Percentiles rank a stretch among this genome's conserved stretches.
Evolutionary conservation across 2,329 filamentous ascomycete species (phyloP).

Genomic region (Aspergillus arachidicola): DNA sequence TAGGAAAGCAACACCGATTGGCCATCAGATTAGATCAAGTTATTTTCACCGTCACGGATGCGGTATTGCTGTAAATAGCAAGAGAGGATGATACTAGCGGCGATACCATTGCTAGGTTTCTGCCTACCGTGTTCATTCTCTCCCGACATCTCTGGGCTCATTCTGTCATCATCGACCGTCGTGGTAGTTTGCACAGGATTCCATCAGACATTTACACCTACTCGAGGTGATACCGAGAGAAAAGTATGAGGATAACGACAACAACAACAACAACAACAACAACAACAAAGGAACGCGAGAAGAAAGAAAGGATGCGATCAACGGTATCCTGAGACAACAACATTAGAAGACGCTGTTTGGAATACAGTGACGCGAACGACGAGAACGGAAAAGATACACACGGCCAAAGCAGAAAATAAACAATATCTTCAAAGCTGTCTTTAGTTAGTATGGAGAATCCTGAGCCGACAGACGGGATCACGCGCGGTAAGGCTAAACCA

Average conservation of each 20-base stretch:
- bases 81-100: slow-evolving; percentile 21
- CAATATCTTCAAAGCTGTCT: not conserved
- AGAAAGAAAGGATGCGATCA: not conserved
- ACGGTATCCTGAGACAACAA: not conserved
- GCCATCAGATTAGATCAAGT: slow-evolving; percentile 66
- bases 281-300: slow-evolving; percentile 2
- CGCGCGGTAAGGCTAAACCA: slow-evolving; percentile 14
- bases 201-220: not conserved
- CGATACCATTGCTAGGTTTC: slow-evolving; percentile 25
- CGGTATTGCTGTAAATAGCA: slow-evolving; percentile 17
- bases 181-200: slow-evolving; percentile 4
- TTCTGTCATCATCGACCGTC: slow-evolving; percentile 27
- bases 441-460: not conserved
- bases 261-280: slow-evolving; percentile 6
- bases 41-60: slow-evolving; percentile 52
- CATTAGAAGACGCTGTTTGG: not conserved
- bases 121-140: slow-evolving; percentile 12
- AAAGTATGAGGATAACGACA: not conserved
- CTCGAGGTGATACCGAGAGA: no score
- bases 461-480: slow-evolving; percentile 3
- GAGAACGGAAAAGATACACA: not conserved
- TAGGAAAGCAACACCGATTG: not conserved
- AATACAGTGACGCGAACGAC: not conserved
- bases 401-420: not conserved
- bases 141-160: slow-evolving; percentile 26